Percentiles rank a stretch among this genome's conserved stretches.
Conservation (phyloP, 2,329 filamentous ascomycete genomes). For the Diplocarpon rosae region DNA sequence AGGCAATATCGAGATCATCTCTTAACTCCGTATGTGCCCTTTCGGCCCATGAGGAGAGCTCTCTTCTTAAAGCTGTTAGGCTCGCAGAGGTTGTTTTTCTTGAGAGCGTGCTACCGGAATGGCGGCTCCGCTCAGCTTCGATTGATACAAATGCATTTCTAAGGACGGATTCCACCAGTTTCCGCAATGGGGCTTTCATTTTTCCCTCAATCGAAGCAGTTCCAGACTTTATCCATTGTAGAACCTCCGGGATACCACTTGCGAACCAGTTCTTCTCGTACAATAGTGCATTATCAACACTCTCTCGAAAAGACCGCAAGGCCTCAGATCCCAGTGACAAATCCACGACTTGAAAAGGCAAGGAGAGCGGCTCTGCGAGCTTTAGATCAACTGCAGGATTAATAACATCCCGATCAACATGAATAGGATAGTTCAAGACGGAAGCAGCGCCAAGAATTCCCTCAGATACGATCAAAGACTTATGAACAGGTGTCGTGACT, state of each 20-base stretch:
- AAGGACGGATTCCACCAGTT: constrained; percentile 57
- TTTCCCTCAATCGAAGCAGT: constrained; percentile 31
- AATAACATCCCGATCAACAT: constrained; percentile 31
- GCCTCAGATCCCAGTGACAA: constrained; percentile 50
- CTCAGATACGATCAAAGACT: constrained; percentile 61
- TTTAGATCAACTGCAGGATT: constrained; percentile 48
- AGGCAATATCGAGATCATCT: constrained; percentile 65
- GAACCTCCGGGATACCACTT: constrained; percentile 55
- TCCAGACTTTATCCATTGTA: constrained; percentile 51
- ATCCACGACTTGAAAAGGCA: constrained; percentile 50
- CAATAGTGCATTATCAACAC: constrained; percentile 54
- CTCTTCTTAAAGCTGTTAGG: constrained; percentile 40
- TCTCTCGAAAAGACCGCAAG: constrained; percentile 55
- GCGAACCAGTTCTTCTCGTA: constrained; percentile 67
- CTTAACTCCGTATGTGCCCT: constrained; percentile 74
- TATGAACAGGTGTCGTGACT: constrained; percentile 75
- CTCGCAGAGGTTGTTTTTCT: constrained; percentile 27
- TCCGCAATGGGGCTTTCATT: constrained; percentile 55
- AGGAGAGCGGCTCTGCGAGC: constrained; percentile 24
- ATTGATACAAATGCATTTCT: constrained; percentile 41
- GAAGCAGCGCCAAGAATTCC: constrained; percentile 58
- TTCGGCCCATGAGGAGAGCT: constrained; percentile 64
- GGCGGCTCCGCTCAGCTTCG: constrained; percentile 34
- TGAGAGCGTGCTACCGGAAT: constrained; percentile 25
- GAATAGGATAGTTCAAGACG: constrained; percentile 33